Base-by-base conservation (phyloP, 83 land plant species). In the Picea abies region DNA sequence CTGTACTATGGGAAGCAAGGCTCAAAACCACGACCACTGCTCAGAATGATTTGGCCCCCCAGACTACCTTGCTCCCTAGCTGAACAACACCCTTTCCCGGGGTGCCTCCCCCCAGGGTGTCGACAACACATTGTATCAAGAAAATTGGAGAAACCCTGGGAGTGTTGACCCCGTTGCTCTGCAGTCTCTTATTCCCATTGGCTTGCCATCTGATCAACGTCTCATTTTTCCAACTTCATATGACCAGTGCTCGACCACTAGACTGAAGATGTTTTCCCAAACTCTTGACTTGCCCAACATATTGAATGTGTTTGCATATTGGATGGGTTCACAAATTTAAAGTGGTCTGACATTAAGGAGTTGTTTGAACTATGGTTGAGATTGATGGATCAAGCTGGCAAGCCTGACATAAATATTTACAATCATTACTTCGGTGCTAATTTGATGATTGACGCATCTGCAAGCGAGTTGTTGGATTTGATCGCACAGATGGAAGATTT, bases 341-440 rank as follows among this genome's bases (percentile, higher is more conserved):
- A 62, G 41, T 92, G 92, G 92, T 52, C 35, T 1, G 1, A 32
- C 20, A 60, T 90, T 23, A 92, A 92, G 88, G 80, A 88, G 83
- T 63, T 90, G 79, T 90, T 92, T 20, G 94, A 92, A 87, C 82
- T 67, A 39, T 90, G 92, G 94, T 80, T 90, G 81, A 25, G 89
- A 63, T 69, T 87, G 49, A 73, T 92, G 62, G 90, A 92, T 76
- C 72, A 63, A 77, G 60, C 37, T 26, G 94, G 94, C 73, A 83
- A 64, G 82, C 94, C 94, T 5, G 89, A 87, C 81, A 92, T 92
- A 2, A 66, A 85, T 25, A 10, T 90, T 26, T 92, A 80, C 60
- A 92, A 92, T 65, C 88, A 87, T 76, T 92, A 90, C 61, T 72
- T 92, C 81, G 63, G 92, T 79, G 94, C 94, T n/a, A 82, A 87